Conservation (phyloP, 2,329 filamentous ascomycete species). For the Sporothrix euskadiensis region DNA sequence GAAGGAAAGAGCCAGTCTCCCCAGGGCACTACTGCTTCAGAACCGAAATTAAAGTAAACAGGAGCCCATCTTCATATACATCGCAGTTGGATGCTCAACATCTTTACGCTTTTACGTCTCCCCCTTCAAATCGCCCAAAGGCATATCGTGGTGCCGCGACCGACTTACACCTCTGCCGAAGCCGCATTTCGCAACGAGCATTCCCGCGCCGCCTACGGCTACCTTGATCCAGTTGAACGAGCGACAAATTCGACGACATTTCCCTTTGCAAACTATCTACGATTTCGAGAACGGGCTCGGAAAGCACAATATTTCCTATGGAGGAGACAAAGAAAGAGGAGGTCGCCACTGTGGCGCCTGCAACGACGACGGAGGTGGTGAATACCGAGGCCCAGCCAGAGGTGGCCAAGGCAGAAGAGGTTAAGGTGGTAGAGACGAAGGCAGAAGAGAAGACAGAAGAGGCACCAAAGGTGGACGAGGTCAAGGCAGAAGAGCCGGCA, state of each 20-base stretch:
- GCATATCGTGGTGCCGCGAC: not conserved
- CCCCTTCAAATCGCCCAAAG: not conserved
- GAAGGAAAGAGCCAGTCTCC: not conserved
- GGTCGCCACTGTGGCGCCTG: not conserved
- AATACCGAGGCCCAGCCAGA: not conserved
- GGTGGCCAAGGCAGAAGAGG: not conserved
- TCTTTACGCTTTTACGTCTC: not conserved
- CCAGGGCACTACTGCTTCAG: not conserved
- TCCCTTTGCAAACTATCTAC: too few relatives aligned
- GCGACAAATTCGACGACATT: too few relatives aligned
- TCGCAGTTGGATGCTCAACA: not conserved
- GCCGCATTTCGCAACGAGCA: not conserved
- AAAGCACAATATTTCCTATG: not conserved
- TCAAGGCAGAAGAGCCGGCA: not conserved
- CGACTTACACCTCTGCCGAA: constrained; percentile 8
- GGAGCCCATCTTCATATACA: not conserved
- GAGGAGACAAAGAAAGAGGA: constrained; percentile 8
- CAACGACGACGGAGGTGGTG: not conserved
- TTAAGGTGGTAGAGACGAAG: not conserved
- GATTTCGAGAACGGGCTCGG: too few relatives aligned
- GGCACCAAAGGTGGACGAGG: not conserved
- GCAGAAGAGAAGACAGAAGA: not conserved
- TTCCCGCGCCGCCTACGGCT: not conserved
- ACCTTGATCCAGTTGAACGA: not conserved
- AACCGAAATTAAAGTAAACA: not conserved